Evolutionary conservation across 208 protist genomes (phyloP).

Genomic region (Trichomonas gallinae): DNA sequence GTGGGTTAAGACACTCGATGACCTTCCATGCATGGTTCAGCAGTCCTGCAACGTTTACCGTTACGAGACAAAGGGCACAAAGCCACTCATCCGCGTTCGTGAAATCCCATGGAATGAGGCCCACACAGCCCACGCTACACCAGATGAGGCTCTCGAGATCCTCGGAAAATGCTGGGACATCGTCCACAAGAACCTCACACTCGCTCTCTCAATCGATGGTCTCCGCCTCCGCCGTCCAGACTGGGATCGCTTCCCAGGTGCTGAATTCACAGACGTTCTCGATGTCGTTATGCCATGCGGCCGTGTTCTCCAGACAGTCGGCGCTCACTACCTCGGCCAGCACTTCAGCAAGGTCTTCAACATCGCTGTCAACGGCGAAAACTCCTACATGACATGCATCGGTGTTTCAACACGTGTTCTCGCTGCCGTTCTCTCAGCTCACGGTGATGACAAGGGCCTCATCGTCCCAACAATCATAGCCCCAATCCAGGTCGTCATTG

Average conservation of each 20-base stretch:
- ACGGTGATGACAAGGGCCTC: slow-evolving; percentile 44
- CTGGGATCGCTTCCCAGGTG: slow-evolving; percentile 46
- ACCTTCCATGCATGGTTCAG: slow-evolving; percentile 48
- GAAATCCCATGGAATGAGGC: slow-evolving; percentile 52
- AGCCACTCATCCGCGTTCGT: slow-evolving; percentile 43
- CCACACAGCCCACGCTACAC: slow-evolving; percentile 42
- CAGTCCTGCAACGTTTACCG: slow-evolving; percentile 41
- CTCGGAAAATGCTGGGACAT: slow-evolving; percentile 29
- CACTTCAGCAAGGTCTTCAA: slow-evolving; percentile 44
- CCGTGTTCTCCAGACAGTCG: slow-evolving; percentile 40
- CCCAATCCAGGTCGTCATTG: not conserved
- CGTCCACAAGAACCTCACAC: slow-evolving; percentile 31
- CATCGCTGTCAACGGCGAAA: slow-evolving; percentile 37
- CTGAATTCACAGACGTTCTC: slow-evolving; percentile 46
- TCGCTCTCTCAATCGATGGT: slow-evolving; percentile 34
- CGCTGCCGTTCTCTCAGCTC: slow-evolving; percentile 34
- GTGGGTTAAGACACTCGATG: slow-evolving; percentile 40
- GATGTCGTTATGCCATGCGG: slow-evolving; percentile 47
- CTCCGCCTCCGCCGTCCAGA: slow-evolving; percentile 31
- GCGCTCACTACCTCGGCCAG: slow-evolving; percentile 45
- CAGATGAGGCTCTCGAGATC: slow-evolving; percentile 30
- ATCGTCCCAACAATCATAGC: slow-evolving; percentile 37
- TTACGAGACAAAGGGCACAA: slow-evolving; percentile 44
- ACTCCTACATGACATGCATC: slow-evolving; percentile 42
- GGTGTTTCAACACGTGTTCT: slow-evolving; percentile 45